phyloP scores from a whole-genome alignment of 1,284 basidiomycete species.

The Mycena citricolor region DNA sequence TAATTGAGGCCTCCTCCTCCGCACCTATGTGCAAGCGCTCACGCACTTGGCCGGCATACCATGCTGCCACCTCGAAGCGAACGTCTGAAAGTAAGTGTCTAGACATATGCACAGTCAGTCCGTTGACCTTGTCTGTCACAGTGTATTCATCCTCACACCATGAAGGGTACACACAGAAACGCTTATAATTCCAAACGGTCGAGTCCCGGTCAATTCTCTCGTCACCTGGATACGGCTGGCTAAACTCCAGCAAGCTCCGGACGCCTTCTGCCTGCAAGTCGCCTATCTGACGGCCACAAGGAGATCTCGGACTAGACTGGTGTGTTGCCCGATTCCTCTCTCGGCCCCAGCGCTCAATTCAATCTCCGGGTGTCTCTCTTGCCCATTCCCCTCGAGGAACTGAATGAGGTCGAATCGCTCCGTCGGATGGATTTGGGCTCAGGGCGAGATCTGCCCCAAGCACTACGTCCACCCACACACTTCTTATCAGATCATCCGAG shows the following conservation, averaged over 20 bases:
- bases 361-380: too few relatives aligned
- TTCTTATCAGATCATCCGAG: too few relatives aligned
- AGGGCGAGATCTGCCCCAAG: too few relatives aligned
- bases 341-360: too few relatives aligned
- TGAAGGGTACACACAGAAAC: background rate
- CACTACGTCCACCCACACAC: too few relatives aligned
- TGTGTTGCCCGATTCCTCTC: too few relatives aligned
- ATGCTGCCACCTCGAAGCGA: background rate
- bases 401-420: too few relatives aligned
- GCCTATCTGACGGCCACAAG: conserved; percentile 2
- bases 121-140: background rate
- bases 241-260: background rate
- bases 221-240: conserved; percentile 12
- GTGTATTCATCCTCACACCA: background rate
- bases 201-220: background rate
- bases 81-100: background rate
- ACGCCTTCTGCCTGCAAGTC: background rate
- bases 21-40: background rate
- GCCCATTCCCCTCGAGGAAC: too few relatives aligned
- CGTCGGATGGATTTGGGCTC: too few relatives aligned
- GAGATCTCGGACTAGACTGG: too few relatives aligned
- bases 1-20: background rate
- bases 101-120: background rate
- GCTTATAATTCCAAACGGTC: background rate
- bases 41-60: background rate